A percentile compares a stretch with the other conserved stretches of the same genome.
phyloP scores from a whole-genome alignment of 2,329 filamentous ascomycete species.

The Tolypocladium ophioglossoides region DNA sequence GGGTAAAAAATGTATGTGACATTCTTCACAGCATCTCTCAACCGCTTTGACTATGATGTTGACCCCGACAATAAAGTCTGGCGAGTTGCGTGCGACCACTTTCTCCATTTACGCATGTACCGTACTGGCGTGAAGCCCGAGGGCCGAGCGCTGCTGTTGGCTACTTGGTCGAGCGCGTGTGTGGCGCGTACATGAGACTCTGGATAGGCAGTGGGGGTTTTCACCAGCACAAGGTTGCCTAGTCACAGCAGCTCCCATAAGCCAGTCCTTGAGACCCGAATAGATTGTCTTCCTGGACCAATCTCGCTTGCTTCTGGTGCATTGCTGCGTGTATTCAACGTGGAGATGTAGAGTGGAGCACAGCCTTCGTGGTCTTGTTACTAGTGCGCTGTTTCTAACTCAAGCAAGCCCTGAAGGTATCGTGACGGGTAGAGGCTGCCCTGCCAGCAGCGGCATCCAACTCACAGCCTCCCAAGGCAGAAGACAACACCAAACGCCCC shows the following conservation, averaged over 20 bases:
- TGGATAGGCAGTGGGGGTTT: not conserved
- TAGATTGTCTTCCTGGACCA: not conserved
- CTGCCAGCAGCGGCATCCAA: not conserved
- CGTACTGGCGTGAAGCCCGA: not conserved
- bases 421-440: not conserved
- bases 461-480: not conserved
- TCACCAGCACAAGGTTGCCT: not conserved
- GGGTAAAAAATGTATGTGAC: slow-evolving; percentile 6
- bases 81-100: not conserved
- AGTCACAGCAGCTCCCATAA: not conserved
- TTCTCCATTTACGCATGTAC: not conserved
- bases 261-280: not conserved
- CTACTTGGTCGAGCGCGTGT: not conserved
- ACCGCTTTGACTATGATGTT: slow-evolving; percentile 1
- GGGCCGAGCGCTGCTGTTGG: not conserved
- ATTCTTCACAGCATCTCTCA: slow-evolving; percentile 1
- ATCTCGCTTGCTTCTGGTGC: not conserved
- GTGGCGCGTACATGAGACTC: not conserved
- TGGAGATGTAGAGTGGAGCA: not conserved
- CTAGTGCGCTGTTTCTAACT: not conserved
- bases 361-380: not conserved
- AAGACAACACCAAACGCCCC: not conserved
- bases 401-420: not conserved
- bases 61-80: slow-evolving; percentile 1
- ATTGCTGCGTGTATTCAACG: not conserved